Base-by-base conservation (phyloP, 192 early-diverging fungal species). In the Jimgerdemannia flammicorona region DNA sequence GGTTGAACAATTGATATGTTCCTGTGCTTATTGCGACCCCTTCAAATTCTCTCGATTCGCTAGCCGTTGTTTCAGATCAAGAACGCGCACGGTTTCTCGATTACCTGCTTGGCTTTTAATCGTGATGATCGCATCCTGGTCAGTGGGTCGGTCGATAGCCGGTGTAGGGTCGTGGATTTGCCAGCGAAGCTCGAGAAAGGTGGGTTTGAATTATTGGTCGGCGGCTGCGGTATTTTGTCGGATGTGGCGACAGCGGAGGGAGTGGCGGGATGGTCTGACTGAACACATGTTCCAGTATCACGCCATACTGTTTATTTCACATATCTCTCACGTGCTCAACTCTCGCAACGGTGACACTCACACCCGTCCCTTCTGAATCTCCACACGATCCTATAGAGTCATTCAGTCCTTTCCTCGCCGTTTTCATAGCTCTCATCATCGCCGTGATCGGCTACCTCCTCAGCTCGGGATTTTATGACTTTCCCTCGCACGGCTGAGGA, bases 111-210 rank as follows among this genome's bases (percentile, higher is more conserved):
- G 67, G 87, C 88, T 0, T 94, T 98, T 76, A 93, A 88, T 73
- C 85, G 79, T 40, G 84, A 91, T 40, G 81, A 83, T n/a, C 79
- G 84, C 10, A 73, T 90, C 43, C 72, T 98, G 29, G 87, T 93
- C 20, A 95, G 91, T 78, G 95, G 90, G 2, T 95, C 93, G 6
- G 93, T 91, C 0, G 96, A 98, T 77, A 91, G 90, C 49, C 90
- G 91, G 2, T 91, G 90, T 78, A 78, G 83, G 41, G 84, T 91
- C 44, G 76, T 89, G 41, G 44, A 59, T 64, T 73, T 94, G 54
- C 93, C 93, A 20, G 81, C 88, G 70, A 80, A 75, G 4, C 81
- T 84, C 74, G 76, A 79, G 29, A 70, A 67, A 49, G 82, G 83
- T 84, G 49, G 14, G 49, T 10, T 10, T 14, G 49, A 14, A 10